Evolutionary conservation across 768 basidiomycete species (phyloP).

Genomic region (Tricholoma terreum): DNA sequence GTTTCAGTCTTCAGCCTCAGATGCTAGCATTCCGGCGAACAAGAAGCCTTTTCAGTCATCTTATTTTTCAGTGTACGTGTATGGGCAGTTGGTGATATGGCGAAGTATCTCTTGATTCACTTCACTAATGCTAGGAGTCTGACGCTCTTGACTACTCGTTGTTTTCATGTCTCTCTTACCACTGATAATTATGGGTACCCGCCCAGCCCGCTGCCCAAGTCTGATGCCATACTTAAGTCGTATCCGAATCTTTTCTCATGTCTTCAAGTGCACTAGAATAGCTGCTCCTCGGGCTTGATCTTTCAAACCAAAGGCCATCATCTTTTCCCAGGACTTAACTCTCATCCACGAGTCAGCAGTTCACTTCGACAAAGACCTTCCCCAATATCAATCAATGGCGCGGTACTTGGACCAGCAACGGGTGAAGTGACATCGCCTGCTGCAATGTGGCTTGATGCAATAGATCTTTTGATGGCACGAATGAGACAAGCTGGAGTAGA

Average conservation of each 20-base stretch:
- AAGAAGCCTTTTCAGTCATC: no score
- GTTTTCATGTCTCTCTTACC: background rate
- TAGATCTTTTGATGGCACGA: conserved; percentile 71
- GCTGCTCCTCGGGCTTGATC: conserved; percentile 77
- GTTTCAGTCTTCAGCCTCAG: conserved; percentile 40
- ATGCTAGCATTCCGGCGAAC: conserved; percentile 3
- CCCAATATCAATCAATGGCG: conserved; percentile 65
- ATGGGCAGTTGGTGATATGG: no score
- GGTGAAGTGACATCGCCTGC: conserved; percentile 82
- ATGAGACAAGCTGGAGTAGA: conserved; percentile 59
- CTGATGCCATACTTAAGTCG: background rate
- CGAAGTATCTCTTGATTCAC: no score
- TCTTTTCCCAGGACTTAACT: conserved; percentile 54
- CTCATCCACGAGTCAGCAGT: conserved; percentile 70
- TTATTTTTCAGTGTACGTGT: no score
- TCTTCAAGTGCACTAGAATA: conserved; percentile 11
- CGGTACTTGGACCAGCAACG: conserved; percentile 56
- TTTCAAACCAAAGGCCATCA: conserved; percentile 85
- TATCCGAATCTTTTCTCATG: conserved; percentile 4
- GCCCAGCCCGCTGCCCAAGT: no score
- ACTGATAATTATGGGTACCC: background rate
- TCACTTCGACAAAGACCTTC: conserved; percentile 78
- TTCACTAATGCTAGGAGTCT: no score
- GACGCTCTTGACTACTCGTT: background rate
- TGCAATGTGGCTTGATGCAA: conserved; percentile 80